phyloP scores from a whole-genome alignment of 352 stramenopile genomes.

The Aphanomyces stellatus region DNA sequence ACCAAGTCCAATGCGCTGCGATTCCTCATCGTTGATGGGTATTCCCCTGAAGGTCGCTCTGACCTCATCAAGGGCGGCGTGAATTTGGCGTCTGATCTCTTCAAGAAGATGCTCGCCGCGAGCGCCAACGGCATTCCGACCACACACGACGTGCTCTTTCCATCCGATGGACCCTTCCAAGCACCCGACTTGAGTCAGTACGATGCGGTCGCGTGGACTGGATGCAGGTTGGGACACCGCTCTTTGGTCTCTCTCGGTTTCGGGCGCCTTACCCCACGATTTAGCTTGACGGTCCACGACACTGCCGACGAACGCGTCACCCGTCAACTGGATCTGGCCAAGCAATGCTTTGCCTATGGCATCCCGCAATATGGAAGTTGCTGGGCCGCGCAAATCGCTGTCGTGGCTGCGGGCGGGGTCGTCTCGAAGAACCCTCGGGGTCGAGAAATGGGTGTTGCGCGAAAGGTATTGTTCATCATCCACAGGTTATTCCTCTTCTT shows the following conservation, averaged over 20 bases:
- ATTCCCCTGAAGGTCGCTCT: conserved; percentile 4
- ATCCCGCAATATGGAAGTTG: conserved; percentile 62
- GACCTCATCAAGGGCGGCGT: conserved; percentile 1
- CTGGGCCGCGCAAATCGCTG: conserved; percentile 73
- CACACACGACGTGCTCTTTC: conserved; percentile 50
- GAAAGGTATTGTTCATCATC: conserved; percentile 28
- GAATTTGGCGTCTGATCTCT: neutral
- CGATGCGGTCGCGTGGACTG: conserved; percentile 67
- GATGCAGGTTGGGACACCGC: conserved; percentile 52
- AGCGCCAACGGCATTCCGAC: neutral
- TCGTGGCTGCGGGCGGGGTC: conserved; percentile 48
- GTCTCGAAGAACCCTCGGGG: conserved; percentile 56
- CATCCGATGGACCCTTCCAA: conserved; percentile 54
- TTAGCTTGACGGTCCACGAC: conserved; percentile 53
- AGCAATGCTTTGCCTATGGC: conserved; percentile 57
- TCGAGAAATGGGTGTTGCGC: conserved; percentile 64
- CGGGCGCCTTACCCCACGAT: neutral
- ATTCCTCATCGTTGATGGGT: conserved; percentile 19
- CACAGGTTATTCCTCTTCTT: neutral
- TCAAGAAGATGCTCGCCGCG: neutral
- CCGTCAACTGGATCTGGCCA: conserved; percentile 65
- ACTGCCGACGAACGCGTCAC: conserved; percentile 43
- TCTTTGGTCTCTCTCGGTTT: neutral
- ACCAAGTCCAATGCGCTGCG: conserved; percentile 10
- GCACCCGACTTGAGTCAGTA: conserved; percentile 57